A percentile compares a stretch with the other conserved stretches of the same genome.
Conservation (phyloP, 2,329 filamentous ascomycete genomes). For the Clathrospora elynae region DNA sequence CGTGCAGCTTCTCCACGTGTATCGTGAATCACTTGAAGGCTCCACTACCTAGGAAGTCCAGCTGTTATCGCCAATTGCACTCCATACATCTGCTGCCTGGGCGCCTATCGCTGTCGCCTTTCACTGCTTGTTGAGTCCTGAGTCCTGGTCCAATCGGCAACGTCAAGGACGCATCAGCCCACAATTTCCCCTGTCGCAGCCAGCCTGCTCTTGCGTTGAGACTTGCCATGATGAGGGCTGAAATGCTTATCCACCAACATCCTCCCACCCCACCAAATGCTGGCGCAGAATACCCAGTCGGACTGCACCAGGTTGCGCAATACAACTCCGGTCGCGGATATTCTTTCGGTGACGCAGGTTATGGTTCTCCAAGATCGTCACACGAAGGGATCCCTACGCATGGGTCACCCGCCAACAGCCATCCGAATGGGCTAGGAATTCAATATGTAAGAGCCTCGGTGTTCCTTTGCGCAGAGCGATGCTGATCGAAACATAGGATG, state of each 20-base stretch:
- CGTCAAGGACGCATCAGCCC: slow-evolving; percentile 5
- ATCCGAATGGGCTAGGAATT: slow-evolving; percentile 31
- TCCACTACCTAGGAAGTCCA: slow-evolving; percentile 8
- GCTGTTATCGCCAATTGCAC: slow-evolving; percentile 1
- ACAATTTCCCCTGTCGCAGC: slow-evolving; percentile 13
- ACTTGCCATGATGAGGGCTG: slow-evolving; percentile 38
- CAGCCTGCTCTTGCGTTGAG: slow-evolving; percentile 13
- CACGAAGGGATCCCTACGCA: slow-evolving; percentile 37
- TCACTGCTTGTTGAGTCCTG: slow-evolving; percentile 20
- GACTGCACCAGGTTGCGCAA: slow-evolving; percentile 50
- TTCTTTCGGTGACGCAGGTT: slow-evolving; percentile 43
- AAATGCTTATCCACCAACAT: slow-evolving; percentile 44
- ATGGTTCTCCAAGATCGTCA: slow-evolving; percentile 37
- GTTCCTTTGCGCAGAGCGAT: slow-evolving; percentile 10
- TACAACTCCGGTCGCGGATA: slow-evolving; percentile 50
- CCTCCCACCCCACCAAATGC: slow-evolving; percentile 46
- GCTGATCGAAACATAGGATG: slow-evolving; percentile 38
- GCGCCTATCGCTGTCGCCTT: slow-evolving; percentile 5
- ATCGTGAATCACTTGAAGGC: slow-evolving; percentile 8
- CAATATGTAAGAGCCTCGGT: slow-evolving; percentile 39
- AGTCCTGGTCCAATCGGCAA: slow-evolving; percentile 9
- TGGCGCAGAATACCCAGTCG: slow-evolving; percentile 41
- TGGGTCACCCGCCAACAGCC: slow-evolving; percentile 33
- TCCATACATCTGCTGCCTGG: slow-evolving; percentile 9
- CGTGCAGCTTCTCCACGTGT: slow-evolving; percentile 10